Conservation (phyloP, 345 rosid genomes). For the Citrus unshiu region DNA sequence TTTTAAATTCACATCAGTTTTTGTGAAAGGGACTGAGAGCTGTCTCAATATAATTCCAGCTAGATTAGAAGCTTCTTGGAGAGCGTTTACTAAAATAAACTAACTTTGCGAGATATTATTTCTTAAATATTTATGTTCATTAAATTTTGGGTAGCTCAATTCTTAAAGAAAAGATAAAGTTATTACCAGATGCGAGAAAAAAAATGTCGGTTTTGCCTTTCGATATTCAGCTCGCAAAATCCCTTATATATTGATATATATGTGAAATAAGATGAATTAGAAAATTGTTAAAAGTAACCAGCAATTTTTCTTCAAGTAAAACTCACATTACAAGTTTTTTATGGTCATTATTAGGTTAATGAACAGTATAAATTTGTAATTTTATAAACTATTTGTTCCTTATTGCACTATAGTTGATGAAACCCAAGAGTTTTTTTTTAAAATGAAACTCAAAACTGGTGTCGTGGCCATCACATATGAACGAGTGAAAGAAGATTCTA, state of each 20-base stretch:
- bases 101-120: neutral
- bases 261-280: no score
- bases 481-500: no score
- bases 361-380: no score
- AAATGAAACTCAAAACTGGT: no score
- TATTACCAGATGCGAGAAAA: neutral
- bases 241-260: no score
- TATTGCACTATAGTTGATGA: no score
- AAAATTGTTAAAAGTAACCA: no score
- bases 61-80: neutral
- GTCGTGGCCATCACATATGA: no score
- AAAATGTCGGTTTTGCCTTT: no score
- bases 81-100: neutral
- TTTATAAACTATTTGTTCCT: no score
- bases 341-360: neutral
- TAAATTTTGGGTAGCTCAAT: neutral
- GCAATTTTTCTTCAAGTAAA: no score
- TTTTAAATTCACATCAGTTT: neutral
- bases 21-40: neutral
- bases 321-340: neutral
- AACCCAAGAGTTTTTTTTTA: no score
- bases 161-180: neutral
- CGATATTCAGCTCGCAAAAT: neutral
- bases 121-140: neutral
- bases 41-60: neutral